Evolutionary conservation across 2,329 filamentous ascomycete species (phyloP).

Genomic region (Diaporthe sp.): DNA sequence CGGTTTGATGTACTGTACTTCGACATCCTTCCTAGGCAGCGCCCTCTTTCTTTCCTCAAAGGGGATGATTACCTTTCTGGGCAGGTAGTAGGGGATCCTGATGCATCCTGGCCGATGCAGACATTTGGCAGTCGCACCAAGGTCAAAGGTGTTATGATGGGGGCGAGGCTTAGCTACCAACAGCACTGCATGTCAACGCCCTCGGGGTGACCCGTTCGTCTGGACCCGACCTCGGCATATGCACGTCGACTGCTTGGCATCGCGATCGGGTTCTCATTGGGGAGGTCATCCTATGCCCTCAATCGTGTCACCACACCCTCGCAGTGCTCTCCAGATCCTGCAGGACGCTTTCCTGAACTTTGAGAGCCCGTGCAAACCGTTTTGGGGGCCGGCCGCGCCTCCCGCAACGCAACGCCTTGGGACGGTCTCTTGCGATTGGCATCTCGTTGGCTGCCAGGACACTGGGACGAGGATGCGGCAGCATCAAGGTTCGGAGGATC

Average conservation of each 20-base stretch:
- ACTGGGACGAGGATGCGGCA: slow-evolving; percentile 12
- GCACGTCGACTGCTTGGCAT: slow-evolving; percentile 23
- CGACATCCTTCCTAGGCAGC: slow-evolving; percentile 15
- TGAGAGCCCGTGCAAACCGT: slow-evolving; percentile 2
- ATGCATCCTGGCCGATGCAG: slow-evolving; percentile 29
- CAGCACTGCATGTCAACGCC: slow-evolving; percentile 17
- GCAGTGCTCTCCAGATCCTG: slow-evolving; percentile 3
- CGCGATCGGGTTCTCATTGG: slow-evolving; percentile 27
- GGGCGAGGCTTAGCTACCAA: slow-evolving; percentile 32
- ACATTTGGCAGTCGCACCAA: slow-evolving; percentile 25
- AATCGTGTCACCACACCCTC: slow-evolving; percentile 19
- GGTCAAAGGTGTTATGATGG: slow-evolving; percentile 9
- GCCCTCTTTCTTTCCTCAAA: background rate
- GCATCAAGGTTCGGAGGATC: slow-evolving; percentile 32
- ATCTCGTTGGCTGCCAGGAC: slow-evolving; percentile 28
- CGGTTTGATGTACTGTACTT: slow-evolving; percentile 7
- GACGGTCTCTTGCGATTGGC: slow-evolving; percentile 16
- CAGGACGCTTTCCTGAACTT: slow-evolving; percentile 15
- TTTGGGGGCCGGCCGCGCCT: slow-evolving; percentile 23
- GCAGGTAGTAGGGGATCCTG: slow-evolving; percentile 30
- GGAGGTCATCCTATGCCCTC: slow-evolving; percentile 10
- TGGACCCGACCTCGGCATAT: slow-evolving; percentile 32
- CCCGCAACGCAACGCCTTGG: slow-evolving; percentile 3
- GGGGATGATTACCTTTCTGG: slow-evolving; percentile 32
- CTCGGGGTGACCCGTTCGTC: slow-evolving; percentile 34